Evolutionary conservation across 1,139 yeast genomes (phyloP).

Genomic region (Kazachstania sp.): DNA sequence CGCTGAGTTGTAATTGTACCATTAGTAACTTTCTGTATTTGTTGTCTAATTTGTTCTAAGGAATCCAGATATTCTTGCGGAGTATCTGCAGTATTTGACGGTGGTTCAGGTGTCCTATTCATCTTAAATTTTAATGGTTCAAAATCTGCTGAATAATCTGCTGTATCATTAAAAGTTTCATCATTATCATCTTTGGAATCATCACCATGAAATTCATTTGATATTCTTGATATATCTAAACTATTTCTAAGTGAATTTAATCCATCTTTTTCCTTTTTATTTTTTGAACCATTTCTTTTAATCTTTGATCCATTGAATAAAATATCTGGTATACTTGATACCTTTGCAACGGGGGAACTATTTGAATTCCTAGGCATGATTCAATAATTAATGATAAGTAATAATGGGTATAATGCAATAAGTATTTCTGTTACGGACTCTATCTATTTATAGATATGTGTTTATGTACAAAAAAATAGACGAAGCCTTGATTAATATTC

Average conservation of each 20-base stretch:
- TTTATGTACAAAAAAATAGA: too few relatives aligned
- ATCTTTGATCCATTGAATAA: neutral
- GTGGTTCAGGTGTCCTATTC: neutral
- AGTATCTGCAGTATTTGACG: neutral
- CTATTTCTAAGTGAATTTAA: neutral
- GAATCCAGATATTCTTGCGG: constrained; percentile 4
- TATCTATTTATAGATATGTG: too few relatives aligned
- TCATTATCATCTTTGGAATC: neutral
- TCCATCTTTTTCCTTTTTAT: neutral
- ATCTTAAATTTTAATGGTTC: constrained; percentile 21
- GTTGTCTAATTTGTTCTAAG: constrained; percentile 3
- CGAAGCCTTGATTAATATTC: too few relatives aligned
- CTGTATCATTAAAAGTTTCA: neutral
- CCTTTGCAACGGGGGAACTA: neutral
- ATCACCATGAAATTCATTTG: neutral
- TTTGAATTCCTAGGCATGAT: neutral
- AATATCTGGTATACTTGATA: neutral
- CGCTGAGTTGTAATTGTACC: constrained; percentile 10
- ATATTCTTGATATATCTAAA: neutral
- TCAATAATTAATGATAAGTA: too few relatives aligned
- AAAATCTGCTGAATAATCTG: constrained; percentile 17
- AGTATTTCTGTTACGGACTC: too few relatives aligned
- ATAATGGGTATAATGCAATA: too few relatives aligned
- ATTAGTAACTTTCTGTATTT: constrained; percentile 2
- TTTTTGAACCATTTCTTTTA: neutral